Base-by-base conservation (phyloP, 2,329 filamentous ascomycete species). In the Fusarium sp. region DNA sequence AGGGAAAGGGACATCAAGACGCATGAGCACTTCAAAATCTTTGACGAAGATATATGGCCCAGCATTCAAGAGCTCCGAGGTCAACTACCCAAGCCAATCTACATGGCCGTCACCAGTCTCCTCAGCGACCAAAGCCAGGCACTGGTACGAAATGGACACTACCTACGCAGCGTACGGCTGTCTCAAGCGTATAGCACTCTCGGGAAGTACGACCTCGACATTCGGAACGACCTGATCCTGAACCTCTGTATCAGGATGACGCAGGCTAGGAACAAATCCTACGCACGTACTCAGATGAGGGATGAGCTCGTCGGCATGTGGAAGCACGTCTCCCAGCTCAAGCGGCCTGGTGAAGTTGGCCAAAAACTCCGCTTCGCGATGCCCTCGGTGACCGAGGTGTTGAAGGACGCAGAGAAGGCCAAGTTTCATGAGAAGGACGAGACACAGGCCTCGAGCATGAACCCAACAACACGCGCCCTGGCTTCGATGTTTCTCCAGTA, bases 291-390 rank as follows among this genome's bases (percentile, higher is more conserved):
- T 1, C 54, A 31, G 44, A 20, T 78, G 16, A 51, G 77, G 40
- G 58, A 72, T 0, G 78, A 81, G 64, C 70, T 81, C 4, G 38
- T 80, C 29, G 72, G 73, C 11, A 61, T 81, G 57, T 81, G 80
- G 80, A 76, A 77, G 68, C 77, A 80, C 60, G 62, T 81, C 13
- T 79, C 80, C 1, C 77, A 78, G 55, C 67, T 81, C 38, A 75
- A 70, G 42, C 74, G 79, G 10, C 63, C 55, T 5, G 74, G 75
- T n/a, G 76, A 78, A 42, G 31, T 60, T 6, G 57, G 57, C 10
- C 44, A 69, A 13, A 51, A 58, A 1, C 58, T 73, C 4, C 68
- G 64, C 5, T 80, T 80, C 49, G 74, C 75, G 53, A 61, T 81
- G 33, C 78, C 79, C 8, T 71, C 71, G 6, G 40, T 62, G 11